Evolutionary conservation across 2,329 filamentous ascomycete species (phyloP).

Genomic region (Lasiodiplodia theobromae): DNA sequence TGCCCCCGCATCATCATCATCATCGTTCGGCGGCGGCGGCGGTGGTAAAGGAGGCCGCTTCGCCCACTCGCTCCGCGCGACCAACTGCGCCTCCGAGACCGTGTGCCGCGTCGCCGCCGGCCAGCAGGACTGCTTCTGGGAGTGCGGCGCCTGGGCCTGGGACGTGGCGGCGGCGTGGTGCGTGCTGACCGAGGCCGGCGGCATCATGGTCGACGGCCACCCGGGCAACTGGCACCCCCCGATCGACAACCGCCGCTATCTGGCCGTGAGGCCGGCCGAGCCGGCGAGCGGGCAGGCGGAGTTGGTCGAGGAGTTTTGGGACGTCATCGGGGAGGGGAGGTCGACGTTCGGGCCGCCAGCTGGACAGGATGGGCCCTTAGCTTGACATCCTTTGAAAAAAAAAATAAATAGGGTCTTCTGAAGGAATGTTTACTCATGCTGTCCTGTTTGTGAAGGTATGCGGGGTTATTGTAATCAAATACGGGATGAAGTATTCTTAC

Average conservation of each 20-base stretch:
- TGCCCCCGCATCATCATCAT: not conserved
- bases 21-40: too few species aligned
- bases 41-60: not conserved
- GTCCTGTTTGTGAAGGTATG: too few species aligned
- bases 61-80: constrained; percentile 8
- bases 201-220: not conserved
- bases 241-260: constrained; percentile 2
- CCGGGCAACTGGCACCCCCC: not conserved
- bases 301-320: constrained; percentile 11
- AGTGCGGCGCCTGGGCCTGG: constrained; percentile 4
- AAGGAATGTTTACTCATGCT: too few species aligned
- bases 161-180: constrained; percentile 19
- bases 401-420: too few species aligned
- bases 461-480: too few species aligned
- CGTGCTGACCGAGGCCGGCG: constrained; percentile 2
- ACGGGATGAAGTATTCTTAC: too few species aligned
- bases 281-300: not conserved
- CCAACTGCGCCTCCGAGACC: constrained; percentile 1
- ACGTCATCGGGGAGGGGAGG: not conserved
- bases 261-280: constrained; percentile 6
- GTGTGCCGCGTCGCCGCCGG: constrained; percentile 19
- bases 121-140: constrained; percentile 19
- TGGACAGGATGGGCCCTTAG: not conserved
- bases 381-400: too few species aligned
- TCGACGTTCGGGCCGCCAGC: constrained; percentile 1